These are phyloP conservation scores for Apiotrichum laibachii DNA, from an alignment of 1,284 basidiomycete genomes.

Conservation along the genomic window DNA sequence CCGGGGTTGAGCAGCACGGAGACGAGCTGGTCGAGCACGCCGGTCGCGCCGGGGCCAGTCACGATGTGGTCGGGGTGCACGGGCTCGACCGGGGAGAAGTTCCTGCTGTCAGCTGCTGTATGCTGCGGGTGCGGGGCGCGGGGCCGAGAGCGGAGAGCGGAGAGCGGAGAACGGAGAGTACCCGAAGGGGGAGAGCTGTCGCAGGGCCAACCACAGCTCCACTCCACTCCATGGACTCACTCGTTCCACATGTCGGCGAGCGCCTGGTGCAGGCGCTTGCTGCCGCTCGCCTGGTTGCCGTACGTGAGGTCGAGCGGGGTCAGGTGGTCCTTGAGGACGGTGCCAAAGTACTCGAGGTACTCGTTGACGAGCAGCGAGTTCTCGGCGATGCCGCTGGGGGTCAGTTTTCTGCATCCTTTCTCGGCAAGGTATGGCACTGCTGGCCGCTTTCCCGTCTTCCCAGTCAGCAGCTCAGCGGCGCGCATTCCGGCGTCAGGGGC, in stretches of 20 bases:
- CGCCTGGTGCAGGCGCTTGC: constrained; percentile 14
- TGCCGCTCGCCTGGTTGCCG: constrained; percentile 16
- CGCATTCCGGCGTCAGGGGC: too few species aligned
- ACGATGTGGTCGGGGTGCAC: constrained; percentile 34
- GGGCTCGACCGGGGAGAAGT: constrained; percentile 25
- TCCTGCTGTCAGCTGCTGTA: constrained; percentile 8
- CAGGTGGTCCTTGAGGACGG: constrained; percentile 10
- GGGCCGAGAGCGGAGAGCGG: too few species aligned
- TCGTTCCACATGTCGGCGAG: constrained; percentile 23
- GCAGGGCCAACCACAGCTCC: too few species aligned
- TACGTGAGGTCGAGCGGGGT: constrained; percentile 16
- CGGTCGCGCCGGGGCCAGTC: constrained; percentile 31
- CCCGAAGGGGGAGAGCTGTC: too few species aligned
- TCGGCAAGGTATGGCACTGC: too few species aligned
- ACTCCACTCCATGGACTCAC: constrained; percentile 4
- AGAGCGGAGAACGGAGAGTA: too few species aligned
- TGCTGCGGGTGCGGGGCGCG: too few species aligned
- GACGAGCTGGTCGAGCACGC: constrained; percentile 40
- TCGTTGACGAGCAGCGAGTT: constrained; percentile 20
- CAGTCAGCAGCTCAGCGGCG: too few species aligned
- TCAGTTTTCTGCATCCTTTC: background rate
- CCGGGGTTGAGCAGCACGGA: constrained; percentile 34
- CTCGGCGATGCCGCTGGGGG: constrained; percentile 19
- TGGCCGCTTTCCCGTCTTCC: too few species aligned
- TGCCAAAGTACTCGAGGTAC: constrained; percentile 18